Percentiles rank a stretch among this genome's conserved stretches.
These are phyloP conservation scores for Vararia minispora DNA, from an alignment of 768 basidiomycete genomes.

Conservation along the genomic window DNA sequence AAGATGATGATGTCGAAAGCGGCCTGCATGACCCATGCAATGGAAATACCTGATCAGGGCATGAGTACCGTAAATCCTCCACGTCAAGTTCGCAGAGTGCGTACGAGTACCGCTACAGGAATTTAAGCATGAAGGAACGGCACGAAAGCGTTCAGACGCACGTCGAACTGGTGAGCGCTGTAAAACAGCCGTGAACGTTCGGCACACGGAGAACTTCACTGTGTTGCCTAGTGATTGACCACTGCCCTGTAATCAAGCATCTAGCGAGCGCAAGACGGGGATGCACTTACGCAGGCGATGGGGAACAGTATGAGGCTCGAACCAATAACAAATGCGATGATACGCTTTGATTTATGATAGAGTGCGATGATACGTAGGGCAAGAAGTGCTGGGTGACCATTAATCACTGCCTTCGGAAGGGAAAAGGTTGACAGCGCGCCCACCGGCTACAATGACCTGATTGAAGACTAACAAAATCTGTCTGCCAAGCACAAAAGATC, in stretches of 20 bases:
- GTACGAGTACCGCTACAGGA: conserved; percentile 16
- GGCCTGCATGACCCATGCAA: conserved; percentile 41
- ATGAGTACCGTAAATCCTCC: background rate
- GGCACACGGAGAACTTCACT: conserved; percentile 3
- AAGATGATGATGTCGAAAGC: conserved; percentile 38
- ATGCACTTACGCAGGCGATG: conserved; percentile 26
- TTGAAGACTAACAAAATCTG: conserved; percentile 31
- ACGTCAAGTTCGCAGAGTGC: conserved; percentile 6
- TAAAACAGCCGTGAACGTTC: conserved; percentile 15
- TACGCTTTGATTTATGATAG: conserved; percentile 28
- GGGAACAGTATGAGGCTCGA: conserved; percentile 21
- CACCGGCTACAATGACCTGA: conserved; percentile 36
- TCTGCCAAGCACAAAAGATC: conserved; percentile 26
- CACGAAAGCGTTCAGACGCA: conserved; percentile 9
- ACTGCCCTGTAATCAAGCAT: conserved; percentile 20
- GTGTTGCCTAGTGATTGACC: conserved; percentile 29
- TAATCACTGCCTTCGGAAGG: background rate
- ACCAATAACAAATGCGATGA: conserved; percentile 26
- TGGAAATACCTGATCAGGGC: conserved; percentile 17
- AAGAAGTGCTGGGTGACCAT: conserved; percentile 25
- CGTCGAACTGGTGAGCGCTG: conserved; percentile 12
- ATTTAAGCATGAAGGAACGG: background rate
- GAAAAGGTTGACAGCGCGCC: conserved; percentile 16
- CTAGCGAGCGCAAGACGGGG: background rate
- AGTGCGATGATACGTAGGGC: conserved; percentile 40